Conservation (phyloP, 208 protist genomes). For the Leishmania tropica region DNA sequence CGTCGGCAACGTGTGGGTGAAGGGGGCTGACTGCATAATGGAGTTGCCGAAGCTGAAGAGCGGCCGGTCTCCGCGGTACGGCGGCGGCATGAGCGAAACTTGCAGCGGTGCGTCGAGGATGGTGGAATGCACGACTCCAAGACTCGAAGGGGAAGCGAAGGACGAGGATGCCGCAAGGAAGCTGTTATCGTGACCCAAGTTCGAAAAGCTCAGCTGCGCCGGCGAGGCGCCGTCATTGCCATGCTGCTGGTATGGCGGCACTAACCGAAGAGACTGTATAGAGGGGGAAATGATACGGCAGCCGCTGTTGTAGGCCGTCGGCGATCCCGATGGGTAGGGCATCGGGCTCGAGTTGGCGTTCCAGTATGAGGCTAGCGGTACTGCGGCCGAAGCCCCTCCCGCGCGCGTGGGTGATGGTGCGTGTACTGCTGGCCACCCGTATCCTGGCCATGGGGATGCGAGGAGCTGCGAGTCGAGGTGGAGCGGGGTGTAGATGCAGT, state of each 20-base stretch:
- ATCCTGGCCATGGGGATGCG: slow-evolving; percentile 22
- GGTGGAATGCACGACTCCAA: slow-evolving; percentile 18
- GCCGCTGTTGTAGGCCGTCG: slow-evolving; percentile 15
- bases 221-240: slow-evolving; percentile 22
- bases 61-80: slow-evolving; percentile 12
- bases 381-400: neutral
- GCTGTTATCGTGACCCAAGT: slow-evolving; percentile 19
- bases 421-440: neutral
- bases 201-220: slow-evolving; percentile 26
- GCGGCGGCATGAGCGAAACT: slow-evolving; percentile 27
- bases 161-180: slow-evolving; percentile 4
- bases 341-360: slow-evolving; percentile 13
- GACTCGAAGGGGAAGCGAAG: slow-evolving; percentile 3
- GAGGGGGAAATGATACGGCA: slow-evolving; percentile 19
- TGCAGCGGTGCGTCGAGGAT: slow-evolving; percentile 41
- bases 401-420: slow-evolving; percentile 16
- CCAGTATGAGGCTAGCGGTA: slow-evolving; percentile 31
- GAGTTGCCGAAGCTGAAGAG: slow-evolving; percentile 32
- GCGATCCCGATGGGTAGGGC: slow-evolving; percentile 21
- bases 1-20: slow-evolving; percentile 16
- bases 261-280: slow-evolving; percentile 14
- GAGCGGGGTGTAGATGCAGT: slow-evolving; percentile 14
- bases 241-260: slow-evolving; percentile 9
- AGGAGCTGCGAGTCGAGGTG: slow-evolving; percentile 30
- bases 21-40: slow-evolving; percentile 26